Evolutionary conservation across 805 yeast species (phyloP).

Genomic region (Zygosaccharomyces bailii): DNA sequence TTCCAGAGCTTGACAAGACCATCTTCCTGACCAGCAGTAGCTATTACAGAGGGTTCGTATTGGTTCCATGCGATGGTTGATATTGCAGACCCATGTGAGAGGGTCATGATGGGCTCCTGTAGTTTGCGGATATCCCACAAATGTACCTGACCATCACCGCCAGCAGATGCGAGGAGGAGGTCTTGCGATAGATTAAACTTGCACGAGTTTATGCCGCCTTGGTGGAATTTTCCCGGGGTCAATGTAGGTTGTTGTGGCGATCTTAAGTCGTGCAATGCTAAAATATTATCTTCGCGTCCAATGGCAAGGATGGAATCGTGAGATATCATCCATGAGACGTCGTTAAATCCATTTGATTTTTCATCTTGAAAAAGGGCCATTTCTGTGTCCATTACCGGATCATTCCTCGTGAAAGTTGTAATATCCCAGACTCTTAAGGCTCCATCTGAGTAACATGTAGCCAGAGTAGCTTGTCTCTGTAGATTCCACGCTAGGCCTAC

Average conservation of each 20-base stretch:
- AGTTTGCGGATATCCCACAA: conserved; percentile 65
- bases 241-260: conserved; percentile 12
- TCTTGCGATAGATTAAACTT: conserved; percentile 57
- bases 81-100: conserved; percentile 48
- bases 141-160: conserved; percentile 50
- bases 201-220: conserved; percentile 52
- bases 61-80: conserved; percentile 77
- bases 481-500: conserved; percentile 76
- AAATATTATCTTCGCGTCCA: conserved; percentile 61
- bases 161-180: conserved; percentile 64
- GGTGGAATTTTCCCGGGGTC: conserved; percentile 17
- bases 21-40: conserved; percentile 64
- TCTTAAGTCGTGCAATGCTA: conserved; percentile 56
- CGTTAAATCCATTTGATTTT: conserved; percentile 59
- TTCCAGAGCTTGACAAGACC: conserved; percentile 64
- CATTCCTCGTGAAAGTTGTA: conserved; percentile 36
- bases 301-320: conserved; percentile 60
- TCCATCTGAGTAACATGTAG: conserved; percentile 64
- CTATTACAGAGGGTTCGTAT: conserved; percentile 48
- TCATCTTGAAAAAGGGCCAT: conserved; percentile 12
- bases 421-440: conserved; percentile 66
- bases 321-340: conserved; percentile 61
- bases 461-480: conserved; percentile 54
- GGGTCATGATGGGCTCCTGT: conserved; percentile 29
- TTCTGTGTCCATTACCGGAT: conserved; percentile 30